Evolutionary conservation across 768 basidiomycete genomes (phyloP), one percentile per base, ranked within the genome.

Genomic region (Suillus bovinus): DNA sequence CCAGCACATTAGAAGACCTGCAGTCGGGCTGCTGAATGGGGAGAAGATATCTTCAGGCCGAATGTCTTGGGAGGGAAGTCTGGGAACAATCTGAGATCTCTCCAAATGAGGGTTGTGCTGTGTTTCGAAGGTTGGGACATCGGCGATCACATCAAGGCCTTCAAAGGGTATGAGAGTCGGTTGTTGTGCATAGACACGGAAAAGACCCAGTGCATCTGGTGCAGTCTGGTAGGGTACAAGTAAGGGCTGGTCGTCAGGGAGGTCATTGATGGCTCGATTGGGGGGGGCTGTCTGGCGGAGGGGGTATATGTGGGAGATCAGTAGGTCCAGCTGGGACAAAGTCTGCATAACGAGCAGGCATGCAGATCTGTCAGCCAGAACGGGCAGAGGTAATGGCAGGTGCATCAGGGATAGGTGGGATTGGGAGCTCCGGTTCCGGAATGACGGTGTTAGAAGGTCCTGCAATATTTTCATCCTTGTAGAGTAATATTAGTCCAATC

Each of bases 1-100:
- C 77, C 77, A 78, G 6, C 58, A 29, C 68, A 76, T 70, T 24
- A 78, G 71, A 1, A 68, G 67, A 33, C 67, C 73, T 4, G 62
- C 59, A 0, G 72, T 67, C 10, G 58, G 58, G 68, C 68, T 64
- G 13, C 16, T 68, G 64, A 61, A 78, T 61, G 65, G 14, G 4
- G 59, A 31, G 55, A 47, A 63, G 0, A 60, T 4, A 20, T 62
- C 27, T 3, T 59, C 57, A 10, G 36, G 22, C 0, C 3, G 13
- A 17, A 50, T 34, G 1, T 49, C 55, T 20, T n/a, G 22, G 4
- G 39, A 34, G 14, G 44, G 54, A n/a, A 57, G 22, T 7, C 60
- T 41, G 9, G 42, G 50, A 39, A 56, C 1, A 1, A 42, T 50
- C 11, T 14, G 39, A 14, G 20, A 36, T 58, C 8, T 5, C 2